Evolutionary conservation across 768 basidiomycete genomes (phyloP), one percentile per base, ranked within the genome.

Genomic region (Russula sp.): DNA sequence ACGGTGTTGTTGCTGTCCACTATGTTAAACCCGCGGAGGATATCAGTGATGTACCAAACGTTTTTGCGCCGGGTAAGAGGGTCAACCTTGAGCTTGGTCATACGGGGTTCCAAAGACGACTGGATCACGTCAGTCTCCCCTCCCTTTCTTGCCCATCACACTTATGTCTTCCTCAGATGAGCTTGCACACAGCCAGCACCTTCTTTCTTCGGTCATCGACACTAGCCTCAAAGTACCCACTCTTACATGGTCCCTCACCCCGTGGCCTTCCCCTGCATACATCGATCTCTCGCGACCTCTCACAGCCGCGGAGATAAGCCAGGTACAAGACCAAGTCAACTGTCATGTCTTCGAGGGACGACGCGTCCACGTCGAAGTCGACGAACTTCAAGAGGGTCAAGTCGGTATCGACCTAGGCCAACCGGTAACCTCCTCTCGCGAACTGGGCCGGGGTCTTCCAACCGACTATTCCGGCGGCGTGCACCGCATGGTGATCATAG

Each of bases 131-230:
- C 75, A 67, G 84, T 75, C 40, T 7, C 8, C 16, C 32, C 2
- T 16, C 18, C 38, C 22, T 42, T 38, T 54, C 36, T 40, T 20
- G 51, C n/a, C 1, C 20, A 36, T 14, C 18, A 8, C 32, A 48
- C 44, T 52, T 26, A 44, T 26, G 18, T 57, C 22, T 6, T n/a
- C 57, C 59, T 49, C 68, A 90, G 88, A 90, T 90, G 87, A 83
- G 85, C 18, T 84, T 90, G 83, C 91, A 94, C 73, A 92, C 90
- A 1, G 87, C 88, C 92, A 93, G 70, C 92, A 92, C 66, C 79
- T 92, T 50, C 81, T 93, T 26, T 92, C 90, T 16, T 89, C 90
- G 0, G 78, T 92, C n/a, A 78, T 93, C 5, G 89, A 92, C 70
- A 78, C 79, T 26, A 76, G 75, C 4, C 78, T 90, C 44, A 74